Conservation (phyloP, 495 filamentous ascomycete species). For the Evansstolkia leycettana region DNA sequence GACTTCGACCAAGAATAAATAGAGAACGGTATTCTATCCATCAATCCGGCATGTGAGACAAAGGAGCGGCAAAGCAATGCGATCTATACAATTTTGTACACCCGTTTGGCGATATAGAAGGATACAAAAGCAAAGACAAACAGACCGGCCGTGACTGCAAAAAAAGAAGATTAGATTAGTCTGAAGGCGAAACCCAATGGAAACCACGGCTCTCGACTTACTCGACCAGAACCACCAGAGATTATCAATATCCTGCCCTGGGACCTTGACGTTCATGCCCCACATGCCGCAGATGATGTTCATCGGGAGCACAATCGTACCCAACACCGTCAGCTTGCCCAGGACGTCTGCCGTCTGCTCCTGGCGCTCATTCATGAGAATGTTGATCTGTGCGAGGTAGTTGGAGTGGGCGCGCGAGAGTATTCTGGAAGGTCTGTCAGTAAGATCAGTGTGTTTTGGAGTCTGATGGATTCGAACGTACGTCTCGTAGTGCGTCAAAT, state of each 20-base stretch:
- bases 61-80: neutral
- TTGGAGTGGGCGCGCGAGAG: constrained; percentile 88
- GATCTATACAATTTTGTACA: constrained; percentile 48
- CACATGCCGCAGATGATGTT: constrained; percentile 98
- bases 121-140: constrained; percentile 65
- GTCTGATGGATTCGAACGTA: constrained; percentile 28
- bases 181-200: neutral
- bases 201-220: constrained; percentile 14
- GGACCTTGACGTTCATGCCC: constrained; percentile 97
- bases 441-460: neutral
- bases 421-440: constrained; percentile 41
- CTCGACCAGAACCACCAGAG: constrained; percentile 53
- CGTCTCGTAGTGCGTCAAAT: constrained; percentile 93
- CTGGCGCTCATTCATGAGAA: constrained; percentile 93
- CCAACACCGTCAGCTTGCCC: constrained; percentile 88
- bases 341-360: constrained; percentile 92
- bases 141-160: constrained; percentile 61
- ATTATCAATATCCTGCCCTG: constrained; percentile 63
- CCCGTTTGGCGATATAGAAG: constrained; percentile 72
- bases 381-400: constrained; percentile 90
- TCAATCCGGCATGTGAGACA: neutral
- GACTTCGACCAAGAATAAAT: too few relatives aligned
- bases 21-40: too few relatives aligned
- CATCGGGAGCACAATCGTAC: constrained; percentile 94
- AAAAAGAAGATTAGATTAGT: constrained; percentile 3